Evolutionary conservation across 2,329 filamentous ascomycete species (phyloP).

Genomic region (Emergomyces pasteurianus): DNA sequence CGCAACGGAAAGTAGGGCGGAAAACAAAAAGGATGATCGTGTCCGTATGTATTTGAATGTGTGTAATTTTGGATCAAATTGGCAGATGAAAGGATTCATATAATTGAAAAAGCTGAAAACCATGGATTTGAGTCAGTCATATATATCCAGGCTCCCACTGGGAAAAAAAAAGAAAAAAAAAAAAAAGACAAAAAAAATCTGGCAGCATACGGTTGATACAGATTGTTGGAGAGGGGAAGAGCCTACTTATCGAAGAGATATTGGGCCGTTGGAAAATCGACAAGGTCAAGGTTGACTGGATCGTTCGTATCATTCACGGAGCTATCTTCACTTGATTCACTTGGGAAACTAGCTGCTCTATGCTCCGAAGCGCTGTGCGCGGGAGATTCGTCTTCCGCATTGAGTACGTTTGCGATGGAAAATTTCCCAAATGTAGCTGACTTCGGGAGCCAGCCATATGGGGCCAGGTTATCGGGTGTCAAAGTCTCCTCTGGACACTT

Average conservation of each 20-base stretch:
- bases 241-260: constrained; percentile 21
- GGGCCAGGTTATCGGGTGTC: constrained; percentile 10
- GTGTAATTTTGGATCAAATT: constrained; percentile 28
- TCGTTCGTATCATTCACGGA: constrained; percentile 14
- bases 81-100: constrained; percentile 32
- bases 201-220: background rate
- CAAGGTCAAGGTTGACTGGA: constrained; percentile 17
- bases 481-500: background rate
- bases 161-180: too few species aligned
- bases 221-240: background rate
- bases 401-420: constrained; percentile 13
- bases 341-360: background rate
- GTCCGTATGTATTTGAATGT: constrained; percentile 27
- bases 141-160: too few species aligned
- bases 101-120: constrained; percentile 26
- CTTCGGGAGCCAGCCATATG: constrained; percentile 10
- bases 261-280: constrained; percentile 17
- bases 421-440: constrained; percentile 18
- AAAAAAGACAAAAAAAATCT: too few species aligned
- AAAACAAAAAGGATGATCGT: constrained; percentile 28
- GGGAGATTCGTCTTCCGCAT: constrained; percentile 10
- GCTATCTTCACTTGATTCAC: constrained; percentile 1
- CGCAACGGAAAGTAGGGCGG: constrained; percentile 23
- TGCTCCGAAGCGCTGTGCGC: constrained; percentile 1
- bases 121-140: background rate